These are phyloP conservation scores for Dactylellina cionopaga DNA, from an alignment of 2,329 filamentous ascomycete species.

Conservation along the genomic window DNA sequence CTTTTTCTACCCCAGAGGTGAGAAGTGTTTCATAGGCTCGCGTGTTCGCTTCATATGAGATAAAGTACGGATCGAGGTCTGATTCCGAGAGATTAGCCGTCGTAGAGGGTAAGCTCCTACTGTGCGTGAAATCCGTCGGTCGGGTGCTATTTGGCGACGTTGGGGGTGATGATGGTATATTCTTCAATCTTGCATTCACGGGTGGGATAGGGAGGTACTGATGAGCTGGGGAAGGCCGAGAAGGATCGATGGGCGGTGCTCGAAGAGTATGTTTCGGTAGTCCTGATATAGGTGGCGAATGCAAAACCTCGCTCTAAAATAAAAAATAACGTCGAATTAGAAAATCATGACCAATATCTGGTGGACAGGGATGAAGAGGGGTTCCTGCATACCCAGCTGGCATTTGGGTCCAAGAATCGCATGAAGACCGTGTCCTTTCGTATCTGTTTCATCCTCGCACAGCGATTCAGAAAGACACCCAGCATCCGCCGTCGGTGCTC, in stretches of 20 bases:
- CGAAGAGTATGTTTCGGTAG: constrained; percentile 94
- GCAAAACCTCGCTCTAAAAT: constrained; percentile 85
- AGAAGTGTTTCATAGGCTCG: constrained; percentile 89
- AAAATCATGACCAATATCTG: neutral
- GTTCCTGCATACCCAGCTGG: constrained; percentile 91
- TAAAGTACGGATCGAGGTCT: constrained; percentile 94
- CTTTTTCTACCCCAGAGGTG: constrained; percentile 94
- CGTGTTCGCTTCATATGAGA: constrained; percentile 89
- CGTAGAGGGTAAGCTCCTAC: constrained; percentile 84
- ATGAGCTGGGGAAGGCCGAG: constrained; percentile 89
- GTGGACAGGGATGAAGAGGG: no score
- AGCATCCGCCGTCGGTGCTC: constrained; percentile 97
- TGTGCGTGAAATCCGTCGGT: constrained; percentile 67
- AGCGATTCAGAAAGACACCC: constrained; percentile 92
- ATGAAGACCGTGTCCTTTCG: constrained; percentile 95
- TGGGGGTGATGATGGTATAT: constrained; percentile 61
- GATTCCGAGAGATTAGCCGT: constrained; percentile 80
- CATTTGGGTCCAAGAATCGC: constrained; percentile 96
- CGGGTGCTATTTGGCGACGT: constrained; percentile 60
- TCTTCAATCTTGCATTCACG: constrained; percentile 83
- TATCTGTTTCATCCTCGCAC: constrained; percentile 89
- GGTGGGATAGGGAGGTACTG: constrained; percentile 87
- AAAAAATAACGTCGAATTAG: constrained; percentile 56
- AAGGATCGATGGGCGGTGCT: constrained; percentile 91
- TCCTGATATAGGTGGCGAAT: constrained; percentile 87